Evolutionary conservation across 106 monocot species (phyloP), one percentile per base, ranked within the genome.

Genomic region (Xerophyta viscosa): DNA sequence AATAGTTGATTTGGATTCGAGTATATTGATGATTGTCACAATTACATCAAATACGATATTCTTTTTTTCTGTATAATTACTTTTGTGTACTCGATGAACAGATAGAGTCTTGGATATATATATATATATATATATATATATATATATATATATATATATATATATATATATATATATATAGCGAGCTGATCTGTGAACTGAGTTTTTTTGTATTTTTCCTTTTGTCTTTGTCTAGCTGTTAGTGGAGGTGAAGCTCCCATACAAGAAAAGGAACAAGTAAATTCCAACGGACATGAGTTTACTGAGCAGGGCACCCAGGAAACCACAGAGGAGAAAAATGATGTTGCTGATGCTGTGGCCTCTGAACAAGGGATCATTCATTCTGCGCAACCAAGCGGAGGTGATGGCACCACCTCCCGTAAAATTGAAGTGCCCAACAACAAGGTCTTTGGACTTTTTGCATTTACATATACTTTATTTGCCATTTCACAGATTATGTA

Each of bases 341-440:
- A 46, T 18, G 20, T 18, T 19, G 15, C 46, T 46, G 20, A 17
- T 20, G 46, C 46, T 11, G 20, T 19, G 46, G 13, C 46, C 46
- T 3, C 46, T 46, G 18, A 46, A 46, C 18, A 46, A 46, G 46
- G 19, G 8, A 19, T 13, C 2, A 2, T 46, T 17, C 20, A 7
- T 7, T 46, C 46, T 46, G 46, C 19, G 20, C 46, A 14, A 7
- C 17, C 15, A 19, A 13, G 8, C 7, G 46, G 4, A 19, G 1
- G 48, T 42, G 49, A 75, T 27, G 17, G 11, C 20, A 22, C 51
- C 1, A 20, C 58, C 0, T 64, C 71, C 12, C 62, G 74, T n/a
- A 71, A 43, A 54, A 75, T 80, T 31, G 66, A 80, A 58, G 63
- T 80, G 31, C 80, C 80, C 24, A 80, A 75, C 57, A 80, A 54